Evolutionary conservation across 495 filamentous ascomycete genomes (phyloP).

Genomic region (Neurospora terricola): DNA sequence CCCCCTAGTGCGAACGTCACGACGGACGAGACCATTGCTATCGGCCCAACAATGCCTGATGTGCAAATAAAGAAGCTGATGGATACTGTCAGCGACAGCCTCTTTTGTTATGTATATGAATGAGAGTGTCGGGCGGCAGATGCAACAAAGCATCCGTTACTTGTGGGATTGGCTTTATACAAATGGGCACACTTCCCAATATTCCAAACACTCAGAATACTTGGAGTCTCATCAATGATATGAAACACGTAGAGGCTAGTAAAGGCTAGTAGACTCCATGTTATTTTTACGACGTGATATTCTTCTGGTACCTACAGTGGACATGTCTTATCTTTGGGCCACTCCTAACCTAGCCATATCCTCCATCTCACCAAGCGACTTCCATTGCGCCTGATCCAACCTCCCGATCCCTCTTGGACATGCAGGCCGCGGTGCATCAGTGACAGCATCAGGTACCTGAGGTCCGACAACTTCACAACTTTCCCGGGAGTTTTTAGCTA

Average conservation of each 20-base stretch:
- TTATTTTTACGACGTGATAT: not conserved
- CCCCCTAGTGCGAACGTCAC: conserved; percentile 28
- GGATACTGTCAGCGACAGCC: conserved; percentile 15
- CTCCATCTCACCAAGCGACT: no score
- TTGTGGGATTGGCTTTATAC: not conserved
- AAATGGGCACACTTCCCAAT: not conserved
- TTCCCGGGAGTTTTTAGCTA: no score
- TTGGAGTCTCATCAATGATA: not conserved
- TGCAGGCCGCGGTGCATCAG: no score
- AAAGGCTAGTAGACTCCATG: not conserved
- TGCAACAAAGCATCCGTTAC: not conserved
- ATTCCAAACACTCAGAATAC: not conserved
- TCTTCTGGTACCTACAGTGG: no score
- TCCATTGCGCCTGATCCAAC: no score
- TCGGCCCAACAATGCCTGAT: conserved; percentile 5
- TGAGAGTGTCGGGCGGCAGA: not conserved
- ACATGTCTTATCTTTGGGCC: no score
- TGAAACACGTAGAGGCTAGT: not conserved
- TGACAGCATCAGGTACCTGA: no score
- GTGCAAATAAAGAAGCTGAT: conserved; percentile 20
- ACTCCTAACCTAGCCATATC: no score
- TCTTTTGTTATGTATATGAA: conserved; percentile 20
- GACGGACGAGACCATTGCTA: conserved; percentile 17
- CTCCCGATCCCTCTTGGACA: no score
- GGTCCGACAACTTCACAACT: no score